Evolutionary conservation across 257 asterid species (phyloP), one percentile per base, ranked within the genome.

Genomic region (Pogostemon cablin): DNA sequence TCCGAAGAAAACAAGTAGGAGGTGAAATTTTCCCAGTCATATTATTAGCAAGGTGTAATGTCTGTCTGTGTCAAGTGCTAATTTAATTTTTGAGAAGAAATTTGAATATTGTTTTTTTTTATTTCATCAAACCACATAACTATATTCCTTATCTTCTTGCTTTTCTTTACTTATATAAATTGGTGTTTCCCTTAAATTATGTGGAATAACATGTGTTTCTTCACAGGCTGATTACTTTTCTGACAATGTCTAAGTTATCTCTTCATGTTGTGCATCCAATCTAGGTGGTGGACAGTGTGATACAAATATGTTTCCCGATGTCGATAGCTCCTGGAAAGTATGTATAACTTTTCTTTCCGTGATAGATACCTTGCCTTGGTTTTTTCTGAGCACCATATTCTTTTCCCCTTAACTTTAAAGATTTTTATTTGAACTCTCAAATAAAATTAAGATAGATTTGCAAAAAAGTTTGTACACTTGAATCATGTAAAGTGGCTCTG

Each of bases 271-370:
- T 39, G 4, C 47, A 34, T 60, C 52, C 32, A 60, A 59, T 71
- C 48, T 39, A 60, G 75, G 75, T 15, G 68, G 68, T 20, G 75
- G 75, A 6, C 68, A 71, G 37, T 68, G 50, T 20, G 75, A 71
- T 37, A 57, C 66, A 56, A 57, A 8, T 69, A 69, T 71, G 62
- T 71, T 71, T 47, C 68, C 68, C 0, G 75, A 71, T 10, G 75
- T 71, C 7, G 75, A 60, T 71, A 71, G 74, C 67, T 69, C 74
- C 74, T 69, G 67, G 74, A 69, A 71, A 67, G 81, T 76, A 65
- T 57, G 81, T 71, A 50, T 47, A 12, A 12, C 35, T 34, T 48
- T 48, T 64, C 42, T 37, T 25, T 69, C 9, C 43, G 8, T 7
- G 11, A 17, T 65, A 50, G 39, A 9, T 44, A 44, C 74, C 60